These are phyloP conservation scores for Serendipita sp. DNA, from an alignment of 768 basidiomycete genomes.

Conservation along the genomic window DNA sequence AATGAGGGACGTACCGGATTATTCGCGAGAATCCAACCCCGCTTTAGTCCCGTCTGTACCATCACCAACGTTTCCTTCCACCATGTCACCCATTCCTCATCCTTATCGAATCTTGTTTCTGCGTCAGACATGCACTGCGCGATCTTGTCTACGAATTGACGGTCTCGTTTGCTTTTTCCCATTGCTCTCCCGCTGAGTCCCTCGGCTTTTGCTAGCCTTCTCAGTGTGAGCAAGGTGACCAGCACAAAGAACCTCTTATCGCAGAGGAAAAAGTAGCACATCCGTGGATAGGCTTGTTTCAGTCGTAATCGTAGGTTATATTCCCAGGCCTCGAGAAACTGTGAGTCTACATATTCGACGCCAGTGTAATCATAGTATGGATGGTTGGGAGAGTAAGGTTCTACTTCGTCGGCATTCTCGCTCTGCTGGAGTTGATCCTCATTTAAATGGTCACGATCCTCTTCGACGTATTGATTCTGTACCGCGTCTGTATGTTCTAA, in stretches of 20 bases:
- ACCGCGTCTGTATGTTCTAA: not conserved
- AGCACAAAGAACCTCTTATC: constrained; percentile 1
- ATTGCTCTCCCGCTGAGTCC: not conserved
- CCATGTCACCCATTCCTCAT: constrained; percentile 5
- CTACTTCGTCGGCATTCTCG: constrained; percentile 58
- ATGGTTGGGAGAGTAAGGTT: constrained; percentile 19
- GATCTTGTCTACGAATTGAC: constrained; percentile 1
- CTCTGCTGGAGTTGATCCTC: constrained; percentile 15
- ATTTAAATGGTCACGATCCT: constrained; percentile 3
- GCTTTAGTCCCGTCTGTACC: not conserved
- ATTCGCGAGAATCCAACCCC: not conserved
- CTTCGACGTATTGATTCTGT: not conserved
- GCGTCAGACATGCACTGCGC: constrained; percentile 1
- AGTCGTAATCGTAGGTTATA: not conserved
- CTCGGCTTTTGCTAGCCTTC: constrained; percentile 1
- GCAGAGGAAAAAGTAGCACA: constrained; percentile 3
- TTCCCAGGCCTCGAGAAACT: not conserved
- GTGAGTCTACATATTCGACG: not conserved
- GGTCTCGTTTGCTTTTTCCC: not conserved
- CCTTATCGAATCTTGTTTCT: not conserved
- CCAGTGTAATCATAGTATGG: not conserved
- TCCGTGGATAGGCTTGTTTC: constrained; percentile 1
- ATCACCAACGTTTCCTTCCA: not conserved
- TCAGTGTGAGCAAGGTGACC: not conserved
- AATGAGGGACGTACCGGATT: not conserved